Base-by-base conservation (phyloP, 2,329 filamentous ascomycete species). In the Paraphaeosphaeria sporulosa region DNA sequence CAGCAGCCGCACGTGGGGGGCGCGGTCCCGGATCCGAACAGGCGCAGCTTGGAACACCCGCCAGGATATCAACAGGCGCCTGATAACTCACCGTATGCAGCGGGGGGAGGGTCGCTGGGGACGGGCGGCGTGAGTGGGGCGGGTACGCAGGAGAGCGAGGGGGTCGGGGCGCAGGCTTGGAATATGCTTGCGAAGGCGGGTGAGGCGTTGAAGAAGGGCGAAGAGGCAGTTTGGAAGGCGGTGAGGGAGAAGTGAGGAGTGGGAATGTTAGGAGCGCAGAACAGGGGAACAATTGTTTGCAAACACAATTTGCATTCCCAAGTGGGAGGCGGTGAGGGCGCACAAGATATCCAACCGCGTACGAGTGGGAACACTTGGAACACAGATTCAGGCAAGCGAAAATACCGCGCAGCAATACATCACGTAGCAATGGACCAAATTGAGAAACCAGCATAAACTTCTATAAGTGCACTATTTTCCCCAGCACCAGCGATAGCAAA, bases 31-130 rank as follows among this genome's bases (percentile, higher is more conserved):
- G n/a, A 40, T 40, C 38, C 15, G 43, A 62, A 6, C 6, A 27
- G 62, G 63, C 68, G 42, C 40, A 73, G 66, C 62, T 63, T 79
- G 40, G 76, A 79, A 60, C 80, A 82, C 62, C 82, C 82, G 23
- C 79, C 81, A 0, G 81, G 82, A 13, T 85, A 85, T 67, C 69
- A 78, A 56, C 83, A 85, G 63, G 79, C 82, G 59, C 71, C 67
- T 32, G 77, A 64, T 74, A 80, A 77, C 55, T 66, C 70, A 21
- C 70, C 70, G 23, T 75, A 74, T 57, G 80, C 80, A 19, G 72
- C 75, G 34, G 80, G 82, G 62, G 80, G 72, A 76, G 63, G 75
- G 64, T 7, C 52, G 17, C 30, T 46, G 40, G 59, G 50, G 30
- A 52, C 23, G 38, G 81, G 82, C 62, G 80, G 72, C 74, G 63